phyloP scores from a whole-genome alignment of 495 filamentous ascomycete species.

The Choiromyces venosus region DNA sequence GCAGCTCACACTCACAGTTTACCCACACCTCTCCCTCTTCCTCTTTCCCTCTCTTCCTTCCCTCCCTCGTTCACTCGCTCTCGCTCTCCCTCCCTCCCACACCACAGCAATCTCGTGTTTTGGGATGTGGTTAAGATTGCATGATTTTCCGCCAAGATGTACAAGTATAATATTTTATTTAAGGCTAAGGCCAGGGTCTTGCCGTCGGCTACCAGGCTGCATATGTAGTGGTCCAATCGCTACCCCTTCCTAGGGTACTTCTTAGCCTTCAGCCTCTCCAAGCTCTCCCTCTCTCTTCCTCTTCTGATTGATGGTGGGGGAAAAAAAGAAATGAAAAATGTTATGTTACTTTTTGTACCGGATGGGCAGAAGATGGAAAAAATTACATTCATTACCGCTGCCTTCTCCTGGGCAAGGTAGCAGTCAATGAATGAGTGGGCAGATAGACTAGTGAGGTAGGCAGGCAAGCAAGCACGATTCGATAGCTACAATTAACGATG shows the following conservation, averaged over 20 bases:
- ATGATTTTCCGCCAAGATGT: constrained; percentile 22
- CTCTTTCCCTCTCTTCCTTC: neutral
- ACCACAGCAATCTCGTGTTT: constrained; percentile 34
- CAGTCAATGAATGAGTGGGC: no score
- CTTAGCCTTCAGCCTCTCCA: constrained; percentile 12
- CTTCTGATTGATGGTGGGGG: neutral
- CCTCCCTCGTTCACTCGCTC: constrained; percentile 25
- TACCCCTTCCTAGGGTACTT: constrained; percentile 32
- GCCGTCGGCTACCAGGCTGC: constrained; percentile 17
- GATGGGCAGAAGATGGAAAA: neutral
- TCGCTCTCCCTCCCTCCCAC: constrained; percentile 23
- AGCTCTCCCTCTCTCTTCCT: no score
- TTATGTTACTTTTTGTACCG: neutral
- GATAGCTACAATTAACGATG: neutral
- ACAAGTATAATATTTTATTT: constrained; percentile 20
- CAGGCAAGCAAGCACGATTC: neutral
- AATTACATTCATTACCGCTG: neutral
- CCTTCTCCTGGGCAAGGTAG: neutral
- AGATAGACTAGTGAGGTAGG: no score
- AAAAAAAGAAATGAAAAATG: neutral
- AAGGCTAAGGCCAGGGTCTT: constrained; percentile 31
- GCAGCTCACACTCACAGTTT: no score
- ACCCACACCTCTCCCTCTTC: neutral
- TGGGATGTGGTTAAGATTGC: constrained; percentile 36
- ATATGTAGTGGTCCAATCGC: constrained; percentile 23